Evolutionary conservation across 2,329 filamentous ascomycete species (phyloP).

Genomic region (Epichloe scottii): DNA sequence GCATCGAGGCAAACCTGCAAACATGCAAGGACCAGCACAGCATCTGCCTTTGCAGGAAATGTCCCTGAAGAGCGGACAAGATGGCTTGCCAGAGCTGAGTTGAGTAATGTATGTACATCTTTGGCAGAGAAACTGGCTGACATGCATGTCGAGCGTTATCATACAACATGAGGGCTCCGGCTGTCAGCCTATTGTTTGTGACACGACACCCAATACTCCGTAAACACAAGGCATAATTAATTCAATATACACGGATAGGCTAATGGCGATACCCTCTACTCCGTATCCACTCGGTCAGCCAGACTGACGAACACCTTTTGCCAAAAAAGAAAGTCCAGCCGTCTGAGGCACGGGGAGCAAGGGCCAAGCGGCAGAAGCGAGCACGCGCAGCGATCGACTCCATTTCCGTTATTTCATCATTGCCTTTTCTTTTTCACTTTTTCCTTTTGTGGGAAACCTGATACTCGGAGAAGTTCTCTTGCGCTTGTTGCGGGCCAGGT

Average conservation of each 20-base stretch:
- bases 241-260: not conserved
- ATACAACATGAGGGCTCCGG: not conserved
- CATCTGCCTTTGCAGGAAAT: not conserved
- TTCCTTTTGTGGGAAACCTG: not conserved
- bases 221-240: not conserved
- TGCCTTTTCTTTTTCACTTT: not conserved
- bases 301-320: not conserved
- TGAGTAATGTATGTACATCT: not conserved
- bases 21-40: not conserved
- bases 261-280: not conserved
- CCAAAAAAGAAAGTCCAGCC: not conserved
- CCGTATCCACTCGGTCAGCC: not conserved
- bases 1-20: slow-evolving; percentile 4
- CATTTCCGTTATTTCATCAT: not conserved
- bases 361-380: not conserved
- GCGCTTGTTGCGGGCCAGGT: not conserved
- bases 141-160: not conserved
- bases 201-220: not conserved
- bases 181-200: not conserved
- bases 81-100: not conserved
- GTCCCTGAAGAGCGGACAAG: not conserved
- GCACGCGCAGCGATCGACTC: not conserved
- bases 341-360: not conserved
- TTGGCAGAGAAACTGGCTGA: not conserved
- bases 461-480: not conserved